phyloP scores from a whole-genome alignment of 129 eudicot species.

The Lactuca saligna region DNA sequence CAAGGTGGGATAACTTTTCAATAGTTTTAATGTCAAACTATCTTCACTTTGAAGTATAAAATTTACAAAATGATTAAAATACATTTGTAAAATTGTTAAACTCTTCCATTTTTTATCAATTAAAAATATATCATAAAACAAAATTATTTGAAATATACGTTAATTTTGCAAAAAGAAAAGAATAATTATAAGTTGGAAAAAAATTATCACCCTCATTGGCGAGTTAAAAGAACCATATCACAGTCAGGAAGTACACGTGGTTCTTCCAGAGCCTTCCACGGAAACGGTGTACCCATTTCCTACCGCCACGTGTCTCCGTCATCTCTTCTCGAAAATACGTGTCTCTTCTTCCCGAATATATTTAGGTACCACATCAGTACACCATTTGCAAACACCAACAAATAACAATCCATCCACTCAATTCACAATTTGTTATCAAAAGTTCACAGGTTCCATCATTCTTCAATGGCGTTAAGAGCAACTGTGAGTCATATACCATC shows the following conservation, averaged over 20 bases:
- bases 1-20: too few species aligned
- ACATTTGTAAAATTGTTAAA: too few species aligned
- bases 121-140: too few species aligned
- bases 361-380: neutral
- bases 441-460: neutral
- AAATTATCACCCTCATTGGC: neutral
- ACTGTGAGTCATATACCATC: conserved; percentile 32
- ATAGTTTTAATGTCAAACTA: too few species aligned
- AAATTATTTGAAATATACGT: too few species aligned
- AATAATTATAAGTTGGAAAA: neutral
- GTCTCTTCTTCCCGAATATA: conserved; percentile 11
- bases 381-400: neutral
- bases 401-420: neutral
- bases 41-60: too few species aligned
- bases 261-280: conserved; percentile 23
- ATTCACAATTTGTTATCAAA: neutral
- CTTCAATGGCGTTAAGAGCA: conserved; percentile 56
- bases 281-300: neutral
- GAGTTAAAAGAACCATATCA: conserved; percentile 13
- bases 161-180: neutral
- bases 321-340: conserved; percentile 12
- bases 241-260: conserved; percentile 20
- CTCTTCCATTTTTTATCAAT: too few species aligned
- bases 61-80: too few species aligned
- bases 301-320: conserved; percentile 18